Percentiles rank a stretch among this genome's conserved stretches.
These are phyloP conservation scores for Carnegiea gigantea DNA, from an alignment of 179 eudicot genomes.

Conservation along the genomic window DNA sequence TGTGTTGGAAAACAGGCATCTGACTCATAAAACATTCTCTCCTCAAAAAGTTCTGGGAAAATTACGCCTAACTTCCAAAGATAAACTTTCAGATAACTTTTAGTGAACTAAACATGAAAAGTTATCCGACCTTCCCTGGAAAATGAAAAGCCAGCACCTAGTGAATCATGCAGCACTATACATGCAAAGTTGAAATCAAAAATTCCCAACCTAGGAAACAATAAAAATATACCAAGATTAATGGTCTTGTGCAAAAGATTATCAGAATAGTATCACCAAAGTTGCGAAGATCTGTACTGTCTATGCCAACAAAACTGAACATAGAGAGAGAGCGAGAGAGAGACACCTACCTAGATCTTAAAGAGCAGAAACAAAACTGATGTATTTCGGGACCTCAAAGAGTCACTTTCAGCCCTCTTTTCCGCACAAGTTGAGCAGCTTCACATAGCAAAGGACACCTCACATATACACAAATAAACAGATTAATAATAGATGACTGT, in stretches of 20 bases:
- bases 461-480: background rate
- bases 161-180: background rate
- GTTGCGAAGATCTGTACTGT: background rate
- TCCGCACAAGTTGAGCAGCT: background rate
- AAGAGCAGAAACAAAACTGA: background rate
- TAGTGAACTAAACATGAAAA: background rate
- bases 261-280: conserved; percentile 1
- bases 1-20: background rate
- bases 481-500: background rate
- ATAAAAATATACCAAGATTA: background rate
- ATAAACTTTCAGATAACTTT: background rate
- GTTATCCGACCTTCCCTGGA: background rate
- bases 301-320: background rate
- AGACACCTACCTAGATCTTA: background rate
- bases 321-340: background rate
- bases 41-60: background rate
- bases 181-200: background rate
- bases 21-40: background rate
- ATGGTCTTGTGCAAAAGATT: conserved; percentile 1
- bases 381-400: background rate
- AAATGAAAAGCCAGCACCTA: background rate
- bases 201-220: background rate
- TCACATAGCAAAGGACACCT: background rate
- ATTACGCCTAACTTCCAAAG: background rate
- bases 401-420: background rate